A percentile compares a stretch with the other conserved stretches of the same genome.
Evolutionary conservation across 2,329 filamentous ascomycete species (phyloP).

Genomic region (Colletotrichum cuscutae): DNA sequence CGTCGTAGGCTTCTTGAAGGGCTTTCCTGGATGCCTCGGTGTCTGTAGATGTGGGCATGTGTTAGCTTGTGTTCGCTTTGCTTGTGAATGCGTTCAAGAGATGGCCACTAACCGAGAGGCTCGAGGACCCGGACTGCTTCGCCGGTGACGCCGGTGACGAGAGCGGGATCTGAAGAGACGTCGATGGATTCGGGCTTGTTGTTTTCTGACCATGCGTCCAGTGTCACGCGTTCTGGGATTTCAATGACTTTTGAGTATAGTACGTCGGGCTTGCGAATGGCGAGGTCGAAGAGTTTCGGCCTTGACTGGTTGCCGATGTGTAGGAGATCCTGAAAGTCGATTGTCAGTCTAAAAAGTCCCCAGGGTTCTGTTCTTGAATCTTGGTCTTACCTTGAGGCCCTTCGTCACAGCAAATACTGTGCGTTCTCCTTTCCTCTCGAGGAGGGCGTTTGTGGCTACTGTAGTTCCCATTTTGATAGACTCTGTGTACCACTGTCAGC

Average conservation of each 20-base stretch:
- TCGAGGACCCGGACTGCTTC: conserved; percentile 75
- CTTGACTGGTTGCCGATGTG: conserved; percentile 79
- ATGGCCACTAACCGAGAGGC: conserved; percentile 49
- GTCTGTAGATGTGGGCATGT: conserved; percentile 41
- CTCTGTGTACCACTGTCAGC: conserved; percentile 47
- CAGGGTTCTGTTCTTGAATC: rapidly evolving
- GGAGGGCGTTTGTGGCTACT: conserved; percentile 80
- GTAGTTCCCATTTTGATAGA: conserved; percentile 84
- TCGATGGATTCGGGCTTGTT: conserved; percentile 28
- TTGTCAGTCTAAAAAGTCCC: background rate
- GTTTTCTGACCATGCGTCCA: conserved; percentile 59
- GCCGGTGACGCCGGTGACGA: conserved; percentile 70
- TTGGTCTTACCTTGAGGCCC: conserved; percentile 48
- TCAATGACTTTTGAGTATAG: conserved; percentile 77
- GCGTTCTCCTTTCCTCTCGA: conserved; percentile 78
- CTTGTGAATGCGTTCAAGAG: rapidly evolving
- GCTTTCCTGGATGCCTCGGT: conserved; percentile 62
- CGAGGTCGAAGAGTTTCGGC: conserved; percentile 78
- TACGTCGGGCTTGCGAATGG: conserved; percentile 74
- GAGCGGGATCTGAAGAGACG: conserved; percentile 22
- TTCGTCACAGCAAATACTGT: conserved; percentile 75
- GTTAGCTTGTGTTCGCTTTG: background rate
- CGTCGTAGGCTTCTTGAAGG: conserved; percentile 68
- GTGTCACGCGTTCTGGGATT: conserved; percentile 78
- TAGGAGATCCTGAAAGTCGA: conserved; percentile 72